Evolutionary conservation across 352 stramenopile species (phyloP), one percentile per base, ranked within the genome.

Genomic region (Pythium dissotocum): DNA sequence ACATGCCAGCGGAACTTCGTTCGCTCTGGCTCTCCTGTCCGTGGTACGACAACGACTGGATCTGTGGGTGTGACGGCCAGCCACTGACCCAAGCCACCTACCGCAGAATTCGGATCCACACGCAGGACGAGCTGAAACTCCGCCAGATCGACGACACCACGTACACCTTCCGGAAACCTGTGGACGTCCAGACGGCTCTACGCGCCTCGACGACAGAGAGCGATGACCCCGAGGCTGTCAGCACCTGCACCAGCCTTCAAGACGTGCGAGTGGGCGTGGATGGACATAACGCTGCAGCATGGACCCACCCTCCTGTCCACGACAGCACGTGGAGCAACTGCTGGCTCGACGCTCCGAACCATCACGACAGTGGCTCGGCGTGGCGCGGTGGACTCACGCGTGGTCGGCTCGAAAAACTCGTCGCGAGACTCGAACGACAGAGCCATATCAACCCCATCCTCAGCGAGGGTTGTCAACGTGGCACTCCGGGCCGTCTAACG

Each of bases 121-220:
- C 51, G 7, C 28, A 40, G 18, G 9, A 36, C 2, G 24, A 38
- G 30, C 21, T 55, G 6, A 21, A 55, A 1, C 9, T 55, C 2
- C 6, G 16, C 0, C 24, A 18, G 51, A 9, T 35, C 24, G 24
- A 36, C 18, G 5, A 48, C 24, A 12, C 42, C 14, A 46, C 4
- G 13, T 65, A 58, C 58, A 35, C 16, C 3, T 65, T 65, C 33
- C 12, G n/a, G 0, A 65, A 58, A 13, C 58, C 58, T 1, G 14
- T 38, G 18, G 18, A 8, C 14, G n/a, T 13, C 48, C 5, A 10
- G 28, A n/a, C 30, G 38, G 8, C 58, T 18, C 0, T 14, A 36
- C 13, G n/a, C n/a, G n/a, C n/a, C n/a, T n/a, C n/a, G n/a, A n/a
- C n/a, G n/a, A n/a, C n/a, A n/a, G n/a, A n/a, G n/a, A n/a, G 51